phyloP scores from a whole-genome alignment of 202 grass and related monocot genomes.

The Zizania palustris region DNA sequence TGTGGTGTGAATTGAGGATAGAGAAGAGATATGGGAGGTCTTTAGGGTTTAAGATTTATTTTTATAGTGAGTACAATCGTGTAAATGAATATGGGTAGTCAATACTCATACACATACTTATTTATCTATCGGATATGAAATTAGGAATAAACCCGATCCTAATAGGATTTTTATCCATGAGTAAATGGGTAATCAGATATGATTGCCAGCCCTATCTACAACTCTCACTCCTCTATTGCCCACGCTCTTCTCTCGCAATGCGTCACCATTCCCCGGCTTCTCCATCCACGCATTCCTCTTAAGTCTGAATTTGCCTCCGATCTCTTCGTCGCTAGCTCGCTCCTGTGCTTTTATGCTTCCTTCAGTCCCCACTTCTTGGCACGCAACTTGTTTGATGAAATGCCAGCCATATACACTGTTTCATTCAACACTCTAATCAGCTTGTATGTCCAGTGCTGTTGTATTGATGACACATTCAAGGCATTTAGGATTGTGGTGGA shows the following conservation, averaged over 20 bases:
- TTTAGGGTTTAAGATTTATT: too few species aligned
- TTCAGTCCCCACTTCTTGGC: slow-evolving; percentile 24
- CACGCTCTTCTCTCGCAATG: slow-evolving; percentile 38
- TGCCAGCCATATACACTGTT: slow-evolving; percentile 48
- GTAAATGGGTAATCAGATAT: too few species aligned
- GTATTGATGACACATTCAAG: slow-evolving; percentile 23
- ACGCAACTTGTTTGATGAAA: slow-evolving; percentile 57
- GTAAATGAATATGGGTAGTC: too few species aligned
- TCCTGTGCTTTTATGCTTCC: slow-evolving; percentile 46
- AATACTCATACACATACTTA: too few species aligned
- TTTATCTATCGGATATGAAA: too few species aligned
- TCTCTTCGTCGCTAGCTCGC: slow-evolving; percentile 44
- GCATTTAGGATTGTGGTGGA: slow-evolving; percentile 53
- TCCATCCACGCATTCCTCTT: slow-evolving; percentile 48
- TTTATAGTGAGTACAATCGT: too few species aligned
- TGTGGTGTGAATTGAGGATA: too few species aligned
- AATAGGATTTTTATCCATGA: too few species aligned
- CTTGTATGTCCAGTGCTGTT: slow-evolving; percentile 23
- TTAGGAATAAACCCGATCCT: too few species aligned
- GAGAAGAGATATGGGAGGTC: too few species aligned
- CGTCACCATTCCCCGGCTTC: slow-evolving; percentile 34
- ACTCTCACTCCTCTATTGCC: slow-evolving; percentile 50
- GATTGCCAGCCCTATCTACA: too few species aligned
- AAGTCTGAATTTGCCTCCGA: slow-evolving; percentile 49
- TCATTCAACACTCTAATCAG: slow-evolving; percentile 75